Percentiles rank a stretch among this genome's conserved stretches.
Conservation (phyloP, 179 eudicot species). For the Beta lomatogona region DNA sequence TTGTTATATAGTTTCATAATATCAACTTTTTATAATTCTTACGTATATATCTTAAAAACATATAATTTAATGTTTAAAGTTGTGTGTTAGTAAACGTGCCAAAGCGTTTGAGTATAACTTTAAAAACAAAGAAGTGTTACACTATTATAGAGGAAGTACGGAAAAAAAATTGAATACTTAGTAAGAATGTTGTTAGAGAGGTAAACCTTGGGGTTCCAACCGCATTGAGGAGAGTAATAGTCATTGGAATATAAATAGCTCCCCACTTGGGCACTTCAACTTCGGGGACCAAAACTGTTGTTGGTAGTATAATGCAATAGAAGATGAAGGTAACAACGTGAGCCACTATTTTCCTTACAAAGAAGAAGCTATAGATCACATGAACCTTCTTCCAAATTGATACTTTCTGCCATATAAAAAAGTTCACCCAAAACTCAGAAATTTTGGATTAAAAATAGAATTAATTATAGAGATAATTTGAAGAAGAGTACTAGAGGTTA, state of each 20-base stretch:
- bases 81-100: too few species aligned
- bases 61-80: too few species aligned
- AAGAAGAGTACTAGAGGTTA: too few species aligned
- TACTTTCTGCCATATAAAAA: slow-evolving; percentile 59
- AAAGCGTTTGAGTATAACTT: too few species aligned
- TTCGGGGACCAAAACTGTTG: slow-evolving; percentile 72
- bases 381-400: slow-evolving; percentile 72
- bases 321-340: slow-evolving; percentile 79
- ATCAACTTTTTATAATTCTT: too few species aligned
- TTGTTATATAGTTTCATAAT: too few species aligned
- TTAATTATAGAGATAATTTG: too few species aligned
- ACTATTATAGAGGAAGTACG: too few species aligned
- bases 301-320: slow-evolving; percentile 72
- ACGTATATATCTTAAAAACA: too few species aligned
- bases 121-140: too few species aligned
- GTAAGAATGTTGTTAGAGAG: too few species aligned
- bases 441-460: background rate
- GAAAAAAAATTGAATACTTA: too few species aligned
- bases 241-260: slow-evolving; percentile 70
- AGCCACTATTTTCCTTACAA: slow-evolving; percentile 71
- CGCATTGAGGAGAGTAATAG: slow-evolving; percentile 70
- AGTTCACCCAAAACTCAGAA: background rate
- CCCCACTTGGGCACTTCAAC: slow-evolving; percentile 81
- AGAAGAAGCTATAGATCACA: slow-evolving; percentile 87
- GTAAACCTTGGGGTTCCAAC: slow-evolving; percentile 78